Base-by-base conservation (phyloP, 2,329 filamentous ascomycete genomes). In the Verticillium dahliae region DNA sequence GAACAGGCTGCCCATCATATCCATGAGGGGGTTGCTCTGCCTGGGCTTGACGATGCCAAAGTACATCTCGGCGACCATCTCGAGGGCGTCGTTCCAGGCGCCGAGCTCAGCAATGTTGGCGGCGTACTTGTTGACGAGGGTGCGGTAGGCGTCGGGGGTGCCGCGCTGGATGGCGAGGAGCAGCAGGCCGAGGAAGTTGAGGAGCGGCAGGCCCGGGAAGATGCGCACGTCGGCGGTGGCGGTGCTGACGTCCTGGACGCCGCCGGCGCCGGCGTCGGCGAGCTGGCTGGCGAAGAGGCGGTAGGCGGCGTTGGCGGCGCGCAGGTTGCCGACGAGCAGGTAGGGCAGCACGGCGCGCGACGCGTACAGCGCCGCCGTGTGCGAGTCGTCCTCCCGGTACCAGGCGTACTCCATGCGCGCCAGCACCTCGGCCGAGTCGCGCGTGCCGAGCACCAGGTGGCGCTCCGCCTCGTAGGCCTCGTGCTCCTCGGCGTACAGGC, bases 1-100 rank as follows among this genome's bases (percentile, higher is more conserved):
- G 70, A 99, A 90, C 81, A 99, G 86, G 65, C 87, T 93, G 57
- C 92, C 93, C 90, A 99, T 96, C 93, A 99, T 98, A 73, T 99
- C 95, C 76, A 98, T 86, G 74, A 99, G 80, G 3, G 93, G 93
- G 74, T 98, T 98, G 66, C 89, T 90, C 79, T 97, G 92, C 70
- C 90, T 85, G 56, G 93, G 94, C 71, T 92, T 89, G 78, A 88
- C 85, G 73, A 99, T 96, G 39, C 88, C 88, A 77, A 99, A 99
- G 80, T 98, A 99, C 86, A 97, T 93, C 79, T 99, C 94, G 57
- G 90, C 94, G 69, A 99, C 88, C 74, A 91, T 88, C 68, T 92
- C 89, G 63, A 99, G 78, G 31, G 91, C 84, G 72, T 92, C 92
- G 38, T 87, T 85, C 94, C 94, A 98, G 13, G 83, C 81, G 5